Evolutionary conservation across 2,329 filamentous ascomycete species (phyloP), one percentile per base, ranked within the genome.

Genomic region (Cadophora luteo-olivacea): DNA sequence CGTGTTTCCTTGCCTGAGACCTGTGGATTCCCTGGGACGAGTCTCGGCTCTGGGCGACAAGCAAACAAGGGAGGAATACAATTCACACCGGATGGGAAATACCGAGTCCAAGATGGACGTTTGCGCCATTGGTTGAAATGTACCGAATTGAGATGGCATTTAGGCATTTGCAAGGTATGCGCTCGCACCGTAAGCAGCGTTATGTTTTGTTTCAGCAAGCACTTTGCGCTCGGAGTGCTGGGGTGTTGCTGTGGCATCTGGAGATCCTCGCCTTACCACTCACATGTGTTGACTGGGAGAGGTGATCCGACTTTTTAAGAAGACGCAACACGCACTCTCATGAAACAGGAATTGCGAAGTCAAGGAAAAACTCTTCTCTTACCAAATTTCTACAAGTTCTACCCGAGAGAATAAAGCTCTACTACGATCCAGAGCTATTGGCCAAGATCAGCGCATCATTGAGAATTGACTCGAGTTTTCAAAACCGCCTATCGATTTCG

Each of bases 391-490:
- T 25, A 61, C 8, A 3, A 29, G 29, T 29, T 29, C 29, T 29
- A 29, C 29, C 29, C 38, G 19, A 14, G 29, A 36, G 57, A 24
- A 24, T 61, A 55, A 33, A 29, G 25, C 52, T 45, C 19, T 25
- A 19, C 57, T 60, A 33, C 25, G 41, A 62, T 14, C 24, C 60
- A 49, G 25, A 33, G 29, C 61, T 54, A 7, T 64, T 12, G 60
- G 38, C 32, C 48, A 33, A 60, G 52, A 61, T 66, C 64, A 66
- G 36, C 65, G 61, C 65, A 62, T 63, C 65, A 62, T 60, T 55
- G 22, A 54, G 55, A 16, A 29, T 62, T 62, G 65, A 66, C 65
- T 67, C 58, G 58, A 67, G 6, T 51, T 62, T 48, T 38, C 25
- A 22, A 41, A 51, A 36, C 52, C 36, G 33, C 36, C 58, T 48